Conservation (phyloP, 306 rosid genomes). For the Acacia melanoxylon region DNA sequence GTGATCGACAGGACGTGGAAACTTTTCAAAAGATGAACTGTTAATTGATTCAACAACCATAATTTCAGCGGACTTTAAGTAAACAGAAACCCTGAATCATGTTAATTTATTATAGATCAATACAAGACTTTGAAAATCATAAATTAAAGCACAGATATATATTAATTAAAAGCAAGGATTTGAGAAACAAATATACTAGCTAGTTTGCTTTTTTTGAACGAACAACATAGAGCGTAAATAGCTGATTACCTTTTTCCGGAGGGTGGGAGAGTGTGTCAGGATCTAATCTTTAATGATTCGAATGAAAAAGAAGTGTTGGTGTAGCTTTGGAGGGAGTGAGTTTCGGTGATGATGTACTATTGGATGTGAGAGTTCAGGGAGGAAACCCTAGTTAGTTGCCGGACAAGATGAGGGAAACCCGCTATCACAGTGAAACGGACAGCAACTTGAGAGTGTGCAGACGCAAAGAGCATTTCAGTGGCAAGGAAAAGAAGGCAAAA, state of each 20-base stretch:
- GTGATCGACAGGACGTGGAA: conserved; percentile 12
- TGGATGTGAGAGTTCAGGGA: conserved; percentile 52
- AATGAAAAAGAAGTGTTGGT: conserved; percentile 45
- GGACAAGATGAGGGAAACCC: conserved; percentile 46
- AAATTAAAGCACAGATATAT: neutral
- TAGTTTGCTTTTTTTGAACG: conserved; percentile 10
- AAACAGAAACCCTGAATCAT: conserved; percentile 26
- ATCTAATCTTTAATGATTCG: conserved; percentile 41
- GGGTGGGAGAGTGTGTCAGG: conserved; percentile 38
- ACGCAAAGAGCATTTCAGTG: conserved; percentile 48
- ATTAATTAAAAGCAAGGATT: neutral
- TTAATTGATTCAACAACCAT: neutral
- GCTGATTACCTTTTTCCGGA: conserved; percentile 40
- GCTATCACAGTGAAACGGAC: conserved; percentile 50
- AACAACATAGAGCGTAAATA: neutral
- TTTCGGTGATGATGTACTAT: conserved; percentile 39
- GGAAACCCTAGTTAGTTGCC: conserved; percentile 68
- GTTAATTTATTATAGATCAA: conserved; percentile 11
- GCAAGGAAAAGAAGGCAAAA: conserved; percentile 40
- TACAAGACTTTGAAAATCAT: conserved; percentile 14
- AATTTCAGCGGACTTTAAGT: conserved; percentile 29
- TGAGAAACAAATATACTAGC: neutral
- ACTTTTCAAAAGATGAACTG: conserved; percentile 11
- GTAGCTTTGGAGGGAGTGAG: conserved; percentile 38
- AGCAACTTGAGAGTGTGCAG: conserved; percentile 46